Evolutionary conservation across 176 grass and related monocot genomes (phyloP).

Genomic region (Hordeum marinum): DNA sequence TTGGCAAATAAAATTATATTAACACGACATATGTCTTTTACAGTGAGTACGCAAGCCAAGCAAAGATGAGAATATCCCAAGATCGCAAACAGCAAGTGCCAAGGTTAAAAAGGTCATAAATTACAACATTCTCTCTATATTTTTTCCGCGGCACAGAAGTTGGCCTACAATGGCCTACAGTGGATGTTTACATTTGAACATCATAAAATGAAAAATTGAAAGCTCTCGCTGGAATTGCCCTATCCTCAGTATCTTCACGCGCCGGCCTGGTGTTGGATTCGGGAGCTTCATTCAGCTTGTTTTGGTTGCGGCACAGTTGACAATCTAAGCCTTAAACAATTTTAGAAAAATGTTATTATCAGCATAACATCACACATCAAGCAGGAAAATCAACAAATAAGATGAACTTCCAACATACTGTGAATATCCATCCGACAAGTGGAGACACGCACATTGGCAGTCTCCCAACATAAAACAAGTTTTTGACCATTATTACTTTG

Average conservation of each 20-base stretch:
- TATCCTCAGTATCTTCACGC: neutral
- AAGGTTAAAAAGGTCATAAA: neutral
- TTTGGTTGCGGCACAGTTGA: slow-evolving; percentile 56
- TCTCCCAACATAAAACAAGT: neutral
- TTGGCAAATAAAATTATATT: neutral
- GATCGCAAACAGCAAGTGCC: neutral
- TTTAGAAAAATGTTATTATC: neutral
- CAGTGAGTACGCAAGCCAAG: neutral
- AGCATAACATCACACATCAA: neutral
- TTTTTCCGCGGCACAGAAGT: neutral
- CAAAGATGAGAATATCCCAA: neutral
- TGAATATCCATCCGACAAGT: neutral
- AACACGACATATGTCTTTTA: neutral
- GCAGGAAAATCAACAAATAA: neutral
- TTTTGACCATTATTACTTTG: neutral
- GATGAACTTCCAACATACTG: neutral
- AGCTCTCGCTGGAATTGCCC: neutral
- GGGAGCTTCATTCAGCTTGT: slow-evolving; percentile 24
- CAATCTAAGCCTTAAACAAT: slow-evolving; percentile 67
- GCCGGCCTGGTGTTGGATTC: neutral
- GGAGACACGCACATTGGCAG: neutral
- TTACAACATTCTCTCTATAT: neutral
- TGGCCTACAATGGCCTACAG: neutral
- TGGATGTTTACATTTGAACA: neutral
- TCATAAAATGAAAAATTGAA: neutral